Percentiles rank a stretch among this genome's conserved stretches.
phyloP scores from a whole-genome alignment of 2,329 filamentous ascomycete species.

The Hymenoscyphus fraxineus region DNA sequence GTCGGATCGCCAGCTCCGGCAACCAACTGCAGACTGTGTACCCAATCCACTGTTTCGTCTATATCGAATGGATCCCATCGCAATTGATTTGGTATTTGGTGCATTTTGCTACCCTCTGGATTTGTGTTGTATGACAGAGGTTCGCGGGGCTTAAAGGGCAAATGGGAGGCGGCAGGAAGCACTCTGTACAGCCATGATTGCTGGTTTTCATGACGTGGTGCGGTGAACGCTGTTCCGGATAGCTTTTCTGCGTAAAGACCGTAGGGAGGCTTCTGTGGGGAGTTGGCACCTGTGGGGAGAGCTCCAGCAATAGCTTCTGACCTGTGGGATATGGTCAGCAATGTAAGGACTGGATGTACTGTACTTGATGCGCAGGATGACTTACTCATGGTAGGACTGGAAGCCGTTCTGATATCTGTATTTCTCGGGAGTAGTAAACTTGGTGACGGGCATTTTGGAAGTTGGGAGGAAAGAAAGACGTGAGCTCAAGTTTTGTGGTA shows the following conservation, averaged over 20 bases:
- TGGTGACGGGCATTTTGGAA: slow-evolving; percentile 56
- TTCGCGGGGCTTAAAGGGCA: slow-evolving; percentile 44
- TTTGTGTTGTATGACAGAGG: slow-evolving; percentile 43
- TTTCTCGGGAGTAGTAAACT: slow-evolving; percentile 60
- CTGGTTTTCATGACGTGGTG: slow-evolving; percentile 52
- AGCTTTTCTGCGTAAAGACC: slow-evolving; percentile 67
- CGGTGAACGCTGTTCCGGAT: slow-evolving; percentile 55
- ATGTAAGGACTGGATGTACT: background rate
- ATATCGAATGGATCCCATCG: slow-evolving; percentile 72
- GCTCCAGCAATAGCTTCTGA: slow-evolving; percentile 63
- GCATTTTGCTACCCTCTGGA: slow-evolving; percentile 41
- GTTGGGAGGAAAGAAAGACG: background rate
- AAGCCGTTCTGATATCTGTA: slow-evolving; percentile 69
- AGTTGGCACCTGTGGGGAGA: slow-evolving; percentile 62
- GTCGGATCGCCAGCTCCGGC: slow-evolving; percentile 77
- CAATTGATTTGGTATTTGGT: slow-evolving; percentile 76
- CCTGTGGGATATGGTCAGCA: slow-evolving; percentile 36
- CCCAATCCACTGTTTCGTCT: slow-evolving; percentile 65
- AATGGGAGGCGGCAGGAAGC: slow-evolving; percentile 50
- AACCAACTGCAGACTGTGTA: slow-evolving; percentile 60
- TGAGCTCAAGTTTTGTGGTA: background rate
- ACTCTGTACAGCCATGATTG: slow-evolving; percentile 58
- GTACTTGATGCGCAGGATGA: background rate
- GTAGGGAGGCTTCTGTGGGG: slow-evolving; percentile 63
- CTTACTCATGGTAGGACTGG: slow-evolving; percentile 62